Percentiles rank a stretch among this genome's conserved stretches.
phyloP scores from a whole-genome alignment of 441 rosid species.

The Arabidopsis lyrata region DNA sequence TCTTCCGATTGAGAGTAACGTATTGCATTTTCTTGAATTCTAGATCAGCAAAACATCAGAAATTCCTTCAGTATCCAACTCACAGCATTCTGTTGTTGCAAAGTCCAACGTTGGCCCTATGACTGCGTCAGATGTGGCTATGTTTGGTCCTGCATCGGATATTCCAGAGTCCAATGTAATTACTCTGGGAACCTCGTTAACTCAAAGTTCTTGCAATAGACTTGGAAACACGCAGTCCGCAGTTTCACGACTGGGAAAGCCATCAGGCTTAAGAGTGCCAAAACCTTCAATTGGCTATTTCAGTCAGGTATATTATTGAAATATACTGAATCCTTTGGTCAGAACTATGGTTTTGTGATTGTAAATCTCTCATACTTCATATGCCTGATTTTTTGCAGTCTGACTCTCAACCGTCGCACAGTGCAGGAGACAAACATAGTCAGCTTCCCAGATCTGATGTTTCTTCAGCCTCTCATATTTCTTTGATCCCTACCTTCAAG shows the following conservation, averaged over 20 bases:
- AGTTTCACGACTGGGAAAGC: slow-evolving; percentile 56
- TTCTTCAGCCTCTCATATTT: slow-evolving; percentile 42
- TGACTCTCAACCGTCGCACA: slow-evolving; percentile 54
- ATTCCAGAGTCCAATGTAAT: slow-evolving; percentile 41
- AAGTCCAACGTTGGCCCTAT: slow-evolving; percentile 45
- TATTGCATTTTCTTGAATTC: slow-evolving; percentile 35
- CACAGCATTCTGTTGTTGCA: slow-evolving; percentile 44
- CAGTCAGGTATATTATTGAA: slow-evolving; percentile 61
- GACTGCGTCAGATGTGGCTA: slow-evolving; percentile 48
- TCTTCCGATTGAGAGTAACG: slow-evolving; percentile 18
- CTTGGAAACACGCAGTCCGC: slow-evolving; percentile 45
- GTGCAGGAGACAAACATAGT: slow-evolving; percentile 47
- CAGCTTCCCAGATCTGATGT: slow-evolving; percentile 50
- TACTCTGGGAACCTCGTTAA: slow-evolving; percentile 44
- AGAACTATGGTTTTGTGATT: slow-evolving; percentile 22
- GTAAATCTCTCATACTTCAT: slow-evolving; percentile 31
- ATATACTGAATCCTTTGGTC: not conserved
- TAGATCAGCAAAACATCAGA: slow-evolving; percentile 53
- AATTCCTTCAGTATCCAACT: slow-evolving; percentile 48
- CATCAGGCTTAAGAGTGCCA: slow-evolving; percentile 91
- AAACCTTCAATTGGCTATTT: slow-evolving; percentile 91
- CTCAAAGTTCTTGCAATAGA: slow-evolving; percentile 44
- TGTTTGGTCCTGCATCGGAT: slow-evolving; percentile 44
- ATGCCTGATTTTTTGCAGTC: slow-evolving; percentile 67
- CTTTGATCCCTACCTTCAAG: slow-evolving; percentile 48